A percentile compares a stretch with the other conserved stretches of the same genome.
These are phyloP conservation scores for Geranomyces variabilis DNA, from an alignment of 192 early-diverging fungal genomes.

Conservation along the genomic window DNA sequence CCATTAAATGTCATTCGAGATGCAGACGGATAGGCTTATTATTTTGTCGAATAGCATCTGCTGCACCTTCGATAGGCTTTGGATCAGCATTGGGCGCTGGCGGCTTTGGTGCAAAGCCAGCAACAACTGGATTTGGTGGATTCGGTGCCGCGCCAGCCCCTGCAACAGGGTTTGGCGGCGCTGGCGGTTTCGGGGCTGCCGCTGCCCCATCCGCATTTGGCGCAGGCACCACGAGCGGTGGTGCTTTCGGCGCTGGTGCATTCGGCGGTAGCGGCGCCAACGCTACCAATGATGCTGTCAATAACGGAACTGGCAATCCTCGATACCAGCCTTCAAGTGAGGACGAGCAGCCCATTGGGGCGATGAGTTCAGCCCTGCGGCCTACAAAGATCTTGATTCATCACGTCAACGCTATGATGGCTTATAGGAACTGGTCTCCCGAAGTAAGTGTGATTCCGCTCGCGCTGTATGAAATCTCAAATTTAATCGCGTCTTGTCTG, in stretches of 20 bases:
- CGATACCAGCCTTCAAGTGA: slow-evolving; percentile 48
- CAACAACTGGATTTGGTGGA: slow-evolving; percentile 48
- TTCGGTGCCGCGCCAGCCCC: slow-evolving; percentile 36
- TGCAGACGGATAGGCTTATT: neutral
- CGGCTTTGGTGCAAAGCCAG: slow-evolving; percentile 23
- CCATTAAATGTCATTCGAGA: neutral
- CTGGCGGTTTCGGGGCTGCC: slow-evolving; percentile 51
- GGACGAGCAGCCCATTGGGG: slow-evolving; percentile 40
- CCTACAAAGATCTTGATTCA: slow-evolving; percentile 47
- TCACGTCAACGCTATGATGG: slow-evolving; percentile 81
- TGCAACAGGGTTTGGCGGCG: slow-evolving; percentile 32
- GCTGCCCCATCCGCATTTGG: slow-evolving; percentile 37
- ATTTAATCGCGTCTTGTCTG: neutral
- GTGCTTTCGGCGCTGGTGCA: slow-evolving; percentile 18
- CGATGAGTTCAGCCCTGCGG: too few relatives aligned
- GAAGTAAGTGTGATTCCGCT: slow-evolving; percentile 57
- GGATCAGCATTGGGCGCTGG: slow-evolving; percentile 27
- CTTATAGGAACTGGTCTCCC: slow-evolving; percentile 80
- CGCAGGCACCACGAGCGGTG: slow-evolving; percentile 14
- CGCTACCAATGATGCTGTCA: slow-evolving; percentile 21
- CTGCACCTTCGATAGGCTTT: slow-evolving; percentile 34
- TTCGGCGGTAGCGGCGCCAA: slow-evolving; percentile 24
- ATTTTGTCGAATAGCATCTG: slow-evolving; percentile 7
- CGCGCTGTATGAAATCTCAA: neutral
- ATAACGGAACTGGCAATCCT: slow-evolving; percentile 50